Conservation (phyloP, 1,284 basidiomycete genomes). For the Microbotryum violaceum region DNA sequence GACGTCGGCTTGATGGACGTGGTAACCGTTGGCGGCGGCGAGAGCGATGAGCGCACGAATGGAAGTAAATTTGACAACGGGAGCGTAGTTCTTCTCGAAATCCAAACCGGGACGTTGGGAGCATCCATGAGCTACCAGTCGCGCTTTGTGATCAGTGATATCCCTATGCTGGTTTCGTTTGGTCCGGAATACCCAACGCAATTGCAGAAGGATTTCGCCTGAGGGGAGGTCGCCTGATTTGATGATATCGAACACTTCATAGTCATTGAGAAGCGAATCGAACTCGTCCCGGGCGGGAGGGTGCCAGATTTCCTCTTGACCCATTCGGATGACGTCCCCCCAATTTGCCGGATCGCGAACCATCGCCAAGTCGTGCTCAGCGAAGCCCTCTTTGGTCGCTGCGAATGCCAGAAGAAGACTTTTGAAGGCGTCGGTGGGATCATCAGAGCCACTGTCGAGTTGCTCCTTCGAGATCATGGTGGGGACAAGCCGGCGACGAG, state of each 20-base stretch:
- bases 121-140: slow-evolving; percentile 46
- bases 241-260: neutral
- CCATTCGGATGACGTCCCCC: too few species aligned
- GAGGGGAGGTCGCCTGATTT: slow-evolving; percentile 20
- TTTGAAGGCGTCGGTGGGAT: too few species aligned
- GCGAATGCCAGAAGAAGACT: too few species aligned
- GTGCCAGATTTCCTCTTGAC: neutral
- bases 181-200: slow-evolving; percentile 42
- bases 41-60: slow-evolving; percentile 42
- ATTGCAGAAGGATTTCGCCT: slow-evolving; percentile 35
- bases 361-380: too few species aligned
- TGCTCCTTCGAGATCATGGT: too few species aligned
- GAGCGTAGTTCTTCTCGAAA: slow-evolving; percentile 46
- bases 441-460: too few species aligned
- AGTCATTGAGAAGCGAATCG: neutral
- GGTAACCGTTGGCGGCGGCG: slow-evolving; percentile 39
- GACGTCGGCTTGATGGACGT: slow-evolving; percentile 46
- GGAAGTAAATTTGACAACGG: slow-evolving; percentile 41
- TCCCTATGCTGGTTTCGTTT: slow-evolving; percentile 42
- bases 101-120: slow-evolving; percentile 44
- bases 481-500: too few species aligned
- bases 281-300: neutral
- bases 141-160: slow-evolving; percentile 41
- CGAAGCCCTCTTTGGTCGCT: too few species aligned
- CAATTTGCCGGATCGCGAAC: too few species aligned